Evolutionary conservation across 2,329 filamentous ascomycete species (phyloP).

Genomic region (Daldinia sp.): DNA sequence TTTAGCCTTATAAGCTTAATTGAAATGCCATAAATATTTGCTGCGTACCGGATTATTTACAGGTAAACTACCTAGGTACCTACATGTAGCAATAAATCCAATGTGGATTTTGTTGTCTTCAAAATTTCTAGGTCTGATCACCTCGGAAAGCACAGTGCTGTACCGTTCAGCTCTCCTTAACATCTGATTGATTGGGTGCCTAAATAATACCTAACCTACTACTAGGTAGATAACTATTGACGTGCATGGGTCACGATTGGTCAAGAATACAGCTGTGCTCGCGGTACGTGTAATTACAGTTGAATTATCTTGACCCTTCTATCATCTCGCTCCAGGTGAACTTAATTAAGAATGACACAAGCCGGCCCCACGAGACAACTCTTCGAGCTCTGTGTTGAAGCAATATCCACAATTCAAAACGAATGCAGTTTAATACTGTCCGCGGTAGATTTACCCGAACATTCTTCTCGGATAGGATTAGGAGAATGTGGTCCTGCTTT

Average conservation of each 20-base stretch:
- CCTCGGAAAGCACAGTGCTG: no score
- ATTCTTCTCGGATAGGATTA: constrained; percentile 42
- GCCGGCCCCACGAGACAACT: constrained; percentile 31
- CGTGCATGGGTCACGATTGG: neutral
- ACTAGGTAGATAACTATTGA: neutral
- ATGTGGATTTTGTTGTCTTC: no score
- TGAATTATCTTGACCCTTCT: neutral
- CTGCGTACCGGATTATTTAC: no score
- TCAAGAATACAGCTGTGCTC: neutral
- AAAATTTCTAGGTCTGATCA: neutral
- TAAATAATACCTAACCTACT: neutral
- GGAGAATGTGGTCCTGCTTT: constrained; percentile 46
- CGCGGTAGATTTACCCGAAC: constrained; percentile 5
- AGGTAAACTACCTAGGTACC: no score
- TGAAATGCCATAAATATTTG: neutral
- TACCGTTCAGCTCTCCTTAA: neutral
- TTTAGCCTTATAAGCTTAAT: neutral
- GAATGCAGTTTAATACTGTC: constrained; percentile 45
- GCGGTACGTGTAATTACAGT: neutral
- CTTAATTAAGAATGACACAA: constrained; percentile 17
- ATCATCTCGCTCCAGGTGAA: neutral
- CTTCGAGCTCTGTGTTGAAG: constrained; percentile 42
- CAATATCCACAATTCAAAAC: constrained; percentile 39
- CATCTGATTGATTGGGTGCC: constrained; percentile 4
- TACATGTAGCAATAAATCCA: no score